Conservation (phyloP, 2,329 filamentous ascomycete genomes). For the Rhynchosporium graminicola region DNA sequence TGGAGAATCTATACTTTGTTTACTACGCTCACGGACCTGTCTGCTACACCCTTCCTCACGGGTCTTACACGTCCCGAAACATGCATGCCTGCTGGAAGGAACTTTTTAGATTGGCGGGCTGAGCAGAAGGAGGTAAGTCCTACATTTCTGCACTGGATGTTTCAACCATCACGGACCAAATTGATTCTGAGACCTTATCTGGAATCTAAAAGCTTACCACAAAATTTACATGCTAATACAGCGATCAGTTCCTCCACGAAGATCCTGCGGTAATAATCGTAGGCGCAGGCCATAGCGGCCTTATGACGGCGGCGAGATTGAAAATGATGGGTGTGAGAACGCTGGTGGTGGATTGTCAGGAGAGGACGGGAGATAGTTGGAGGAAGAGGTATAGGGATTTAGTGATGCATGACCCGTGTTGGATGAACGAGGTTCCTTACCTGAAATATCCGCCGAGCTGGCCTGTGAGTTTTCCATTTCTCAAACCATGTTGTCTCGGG, state of each 20-base stretch:
- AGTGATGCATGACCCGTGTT: conserved; percentile 66
- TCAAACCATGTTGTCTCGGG: conserved; percentile 36
- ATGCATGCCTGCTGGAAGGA: conserved; percentile 47
- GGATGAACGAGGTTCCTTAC: conserved; percentile 61
- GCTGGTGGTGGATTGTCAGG: conserved; percentile 57
- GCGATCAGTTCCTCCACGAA: conserved; percentile 33
- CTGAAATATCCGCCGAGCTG: conserved; percentile 41
- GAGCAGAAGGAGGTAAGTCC: conserved; percentile 23
- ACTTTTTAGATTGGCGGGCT: conserved; percentile 58
- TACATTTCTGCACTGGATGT: too few relatives aligned
- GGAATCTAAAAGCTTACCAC: too few relatives aligned
- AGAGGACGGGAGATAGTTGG: conserved; percentile 63
- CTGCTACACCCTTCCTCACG: conserved; percentile 41
- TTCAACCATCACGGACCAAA: too few relatives aligned
- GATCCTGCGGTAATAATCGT: conserved; percentile 55
- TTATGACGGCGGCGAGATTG: conserved; percentile 57
- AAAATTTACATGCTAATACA: conserved; percentile 21
- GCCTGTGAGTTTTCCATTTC: background rate
- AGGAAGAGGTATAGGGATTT: conserved; percentile 61
- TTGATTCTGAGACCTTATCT: too few relatives aligned
- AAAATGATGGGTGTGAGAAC: conserved; percentile 57
- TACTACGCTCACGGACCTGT: conserved; percentile 55
- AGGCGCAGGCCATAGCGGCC: conserved; percentile 61
- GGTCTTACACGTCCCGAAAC: conserved; percentile 49
- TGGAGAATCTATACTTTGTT: conserved; percentile 67